These are phyloP conservation scores for Candida suzukii DNA, from an alignment of 805 yeast species.

Conservation along the genomic window DNA sequence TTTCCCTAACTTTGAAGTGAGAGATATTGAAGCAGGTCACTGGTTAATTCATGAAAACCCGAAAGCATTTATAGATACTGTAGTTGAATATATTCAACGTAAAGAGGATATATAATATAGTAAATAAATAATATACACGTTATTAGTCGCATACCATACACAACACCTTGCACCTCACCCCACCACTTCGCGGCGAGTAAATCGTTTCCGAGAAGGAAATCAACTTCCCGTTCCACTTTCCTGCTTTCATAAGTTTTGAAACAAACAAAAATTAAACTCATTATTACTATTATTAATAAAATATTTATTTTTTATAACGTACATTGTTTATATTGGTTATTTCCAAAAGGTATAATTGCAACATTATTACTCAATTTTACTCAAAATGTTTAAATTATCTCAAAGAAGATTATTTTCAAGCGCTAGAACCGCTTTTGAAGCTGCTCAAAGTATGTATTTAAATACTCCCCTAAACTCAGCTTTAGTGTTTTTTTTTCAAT, in stretches of 20 bases:
- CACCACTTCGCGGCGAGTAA: no score
- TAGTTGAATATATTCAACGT: conserved; percentile 54
- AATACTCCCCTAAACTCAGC: no score
- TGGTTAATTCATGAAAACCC: conserved; percentile 93
- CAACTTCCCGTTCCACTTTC: no score
- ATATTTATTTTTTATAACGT: no score
- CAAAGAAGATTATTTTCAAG: conserved; percentile 25
- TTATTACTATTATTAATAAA: no score
- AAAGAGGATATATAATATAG: conserved; percentile 15
- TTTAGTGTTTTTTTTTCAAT: no score
- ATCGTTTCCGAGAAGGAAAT: no score
- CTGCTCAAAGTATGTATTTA: conserved; percentile 18
- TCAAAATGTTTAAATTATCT: conserved; percentile 22
- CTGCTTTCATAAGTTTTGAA: no score
- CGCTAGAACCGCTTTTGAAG: conserved; percentile 20
- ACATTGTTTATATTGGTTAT: no score
- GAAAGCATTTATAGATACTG: conserved; percentile 54
- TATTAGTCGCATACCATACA: background rate
- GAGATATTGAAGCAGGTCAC: conserved; percentile 81
- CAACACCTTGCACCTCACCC: background rate
- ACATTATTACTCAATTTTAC: no score
- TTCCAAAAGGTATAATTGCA: no score
- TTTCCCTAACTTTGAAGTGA: conserved; percentile 71
- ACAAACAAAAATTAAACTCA: no score
- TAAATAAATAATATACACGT: background rate